A percentile compares a stretch with the other conserved stretches of the same genome.
Conservation (phyloP, 345 rosid species). For the Populus ilicifolia region DNA sequence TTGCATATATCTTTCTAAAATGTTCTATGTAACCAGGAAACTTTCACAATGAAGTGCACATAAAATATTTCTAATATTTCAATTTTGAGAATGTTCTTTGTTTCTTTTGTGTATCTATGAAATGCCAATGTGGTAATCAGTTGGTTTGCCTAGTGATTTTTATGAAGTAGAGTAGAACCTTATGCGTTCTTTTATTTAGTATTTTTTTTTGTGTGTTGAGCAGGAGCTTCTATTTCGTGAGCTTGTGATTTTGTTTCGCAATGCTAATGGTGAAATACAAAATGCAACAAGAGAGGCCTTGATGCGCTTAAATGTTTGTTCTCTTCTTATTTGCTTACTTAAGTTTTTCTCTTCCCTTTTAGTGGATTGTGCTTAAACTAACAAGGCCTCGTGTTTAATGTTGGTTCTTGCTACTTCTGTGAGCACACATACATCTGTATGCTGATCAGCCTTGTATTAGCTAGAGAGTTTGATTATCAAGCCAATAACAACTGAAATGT, state of each 20-base stretch:
- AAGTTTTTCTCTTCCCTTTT: neutral
- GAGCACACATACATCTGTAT: no score
- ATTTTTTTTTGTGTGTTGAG: conserved; percentile 20
- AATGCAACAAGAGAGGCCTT: conserved; percentile 69
- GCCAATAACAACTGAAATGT: no score
- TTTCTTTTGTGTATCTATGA: neutral
- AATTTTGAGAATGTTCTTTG: neutral
- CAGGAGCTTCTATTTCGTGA: conserved; percentile 63
- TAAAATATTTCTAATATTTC: no score
- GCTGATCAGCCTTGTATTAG: no score
- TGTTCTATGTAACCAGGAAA: no score
- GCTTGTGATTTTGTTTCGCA: conserved; percentile 55
- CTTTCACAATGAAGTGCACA: no score
- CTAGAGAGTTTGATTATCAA: no score
- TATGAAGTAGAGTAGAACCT: neutral
- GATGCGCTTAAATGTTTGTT: conserved; percentile 64
- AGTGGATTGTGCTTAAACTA: neutral
- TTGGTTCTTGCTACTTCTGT: no score
- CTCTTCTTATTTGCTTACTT: conserved; percentile 8
- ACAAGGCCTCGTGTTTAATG: no score
- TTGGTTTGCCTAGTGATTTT: neutral
- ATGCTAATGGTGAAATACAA: conserved; percentile 54
- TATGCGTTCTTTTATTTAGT: neutral
- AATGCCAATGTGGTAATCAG: neutral
- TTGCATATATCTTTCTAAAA: no score